Conservation (phyloP, 1,284 basidiomycete species). For the Heliocybe sulcata region DNA sequence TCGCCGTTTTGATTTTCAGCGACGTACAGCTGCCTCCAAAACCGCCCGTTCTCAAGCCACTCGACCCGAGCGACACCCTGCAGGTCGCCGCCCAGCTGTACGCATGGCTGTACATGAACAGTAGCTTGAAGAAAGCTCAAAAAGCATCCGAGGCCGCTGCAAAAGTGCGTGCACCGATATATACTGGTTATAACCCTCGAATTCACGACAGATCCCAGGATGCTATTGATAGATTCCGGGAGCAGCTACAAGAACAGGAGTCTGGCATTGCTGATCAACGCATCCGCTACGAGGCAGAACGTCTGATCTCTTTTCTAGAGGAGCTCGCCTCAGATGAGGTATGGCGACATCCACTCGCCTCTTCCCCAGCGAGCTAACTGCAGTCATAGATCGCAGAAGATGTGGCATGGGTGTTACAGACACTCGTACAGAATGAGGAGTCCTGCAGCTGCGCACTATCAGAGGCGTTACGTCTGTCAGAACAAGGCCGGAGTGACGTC, state of each 20-base stretch:
- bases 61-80: constrained; percentile 13
- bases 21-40: too few species aligned
- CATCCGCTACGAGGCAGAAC: constrained; percentile 29
- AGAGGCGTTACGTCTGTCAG: background rate
- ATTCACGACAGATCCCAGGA: constrained; percentile 17
- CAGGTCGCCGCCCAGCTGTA: constrained; percentile 37
- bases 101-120: constrained; percentile 44
- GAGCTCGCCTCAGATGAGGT: constrained; percentile 29
- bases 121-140: constrained; percentile 39
- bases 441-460: background rate
- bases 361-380: background rate
- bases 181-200: background rate
- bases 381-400: background rate
- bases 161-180: constrained; percentile 16
- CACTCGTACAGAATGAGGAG: background rate
- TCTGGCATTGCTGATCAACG: constrained; percentile 27
- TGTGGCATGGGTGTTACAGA: background rate
- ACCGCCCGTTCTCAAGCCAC: background rate
- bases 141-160: constrained; percentile 26
- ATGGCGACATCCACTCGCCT: background rate
- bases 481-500: background rate
- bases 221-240: constrained; percentile 22
- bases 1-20: too few species aligned
- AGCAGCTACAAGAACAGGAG: constrained; percentile 25
- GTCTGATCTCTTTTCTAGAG: constrained; percentile 28